phyloP scores from a whole-genome alignment of 176 grass and related monocot species.

The Panicum miliaceum region DNA sequence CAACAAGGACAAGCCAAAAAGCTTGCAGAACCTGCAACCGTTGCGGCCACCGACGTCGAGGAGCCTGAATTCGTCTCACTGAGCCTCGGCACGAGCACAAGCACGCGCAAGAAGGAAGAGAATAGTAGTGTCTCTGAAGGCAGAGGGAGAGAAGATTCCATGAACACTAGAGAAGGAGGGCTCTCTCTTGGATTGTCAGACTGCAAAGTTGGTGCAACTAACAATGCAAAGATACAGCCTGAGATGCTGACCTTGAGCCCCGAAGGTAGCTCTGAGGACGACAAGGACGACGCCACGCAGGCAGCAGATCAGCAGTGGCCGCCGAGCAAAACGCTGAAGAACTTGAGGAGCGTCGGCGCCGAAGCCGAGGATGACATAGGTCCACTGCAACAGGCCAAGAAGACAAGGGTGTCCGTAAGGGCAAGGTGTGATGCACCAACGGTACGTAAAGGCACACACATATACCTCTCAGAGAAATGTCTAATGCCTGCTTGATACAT shows the following conservation, averaged over 20 bases:
- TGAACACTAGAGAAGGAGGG: slow-evolving; percentile 40
- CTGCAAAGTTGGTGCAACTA: slow-evolving; percentile 41
- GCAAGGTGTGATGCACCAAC: slow-evolving; percentile 75
- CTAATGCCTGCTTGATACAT: background rate
- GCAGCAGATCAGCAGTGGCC: slow-evolving; percentile 49
- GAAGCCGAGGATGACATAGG: slow-evolving; percentile 51
- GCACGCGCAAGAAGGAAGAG: slow-evolving; percentile 48
- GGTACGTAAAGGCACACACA: slow-evolving; percentile 45
- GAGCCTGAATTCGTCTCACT: slow-evolving; percentile 58
- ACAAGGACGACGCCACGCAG: slow-evolving; percentile 33
- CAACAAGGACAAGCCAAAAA: slow-evolving; percentile 48
- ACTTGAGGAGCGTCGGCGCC: background rate
- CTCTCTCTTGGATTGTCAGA: slow-evolving; percentile 60
- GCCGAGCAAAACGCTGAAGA: slow-evolving; percentile 57
- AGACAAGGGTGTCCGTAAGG: slow-evolving; percentile 77
- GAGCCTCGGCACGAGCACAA: slow-evolving; percentile 55
- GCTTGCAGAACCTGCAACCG: background rate
- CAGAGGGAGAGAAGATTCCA: slow-evolving; percentile 29
- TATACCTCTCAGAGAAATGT: background rate
- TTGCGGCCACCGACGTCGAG: background rate
- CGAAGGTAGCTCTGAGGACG: slow-evolving; percentile 57
- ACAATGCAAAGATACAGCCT: slow-evolving; percentile 23
- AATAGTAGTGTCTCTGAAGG: slow-evolving; percentile 9
- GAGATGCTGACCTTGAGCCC: slow-evolving; percentile 60
- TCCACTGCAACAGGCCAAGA: slow-evolving; percentile 63